Conservation (phyloP, 2,329 filamentous ascomycete species). For the Fulvia fulva region DNA sequence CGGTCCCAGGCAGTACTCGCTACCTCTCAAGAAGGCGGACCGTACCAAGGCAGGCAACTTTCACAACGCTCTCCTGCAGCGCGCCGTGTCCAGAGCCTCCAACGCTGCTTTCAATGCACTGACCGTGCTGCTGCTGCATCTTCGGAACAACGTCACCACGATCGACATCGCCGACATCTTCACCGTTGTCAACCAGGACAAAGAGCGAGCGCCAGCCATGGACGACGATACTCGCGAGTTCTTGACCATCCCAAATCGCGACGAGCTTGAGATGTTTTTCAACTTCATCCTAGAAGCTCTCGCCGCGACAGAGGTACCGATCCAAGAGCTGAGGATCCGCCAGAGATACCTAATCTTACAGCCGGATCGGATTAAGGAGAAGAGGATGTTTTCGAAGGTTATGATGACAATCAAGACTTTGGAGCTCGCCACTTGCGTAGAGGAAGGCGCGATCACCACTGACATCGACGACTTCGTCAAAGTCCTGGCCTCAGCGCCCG, state of each 20-base stretch:
- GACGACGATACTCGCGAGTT: neutral
- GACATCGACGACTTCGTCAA: neutral
- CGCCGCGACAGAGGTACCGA: neutral
- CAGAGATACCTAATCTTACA: neutral
- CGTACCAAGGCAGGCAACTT: neutral
- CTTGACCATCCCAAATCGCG: neutral
- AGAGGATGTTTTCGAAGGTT: neutral
- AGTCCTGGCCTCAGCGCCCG: neutral
- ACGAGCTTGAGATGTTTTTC: neutral
- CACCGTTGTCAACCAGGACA: neutral
- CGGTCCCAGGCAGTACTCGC: neutral
- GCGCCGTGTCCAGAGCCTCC: neutral
- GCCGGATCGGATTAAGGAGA: neutral
- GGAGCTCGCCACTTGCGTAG: neutral
- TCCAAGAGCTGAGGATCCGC: neutral
- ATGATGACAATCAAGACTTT: neutral
- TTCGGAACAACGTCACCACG: neutral
- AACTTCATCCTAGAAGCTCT: neutral
- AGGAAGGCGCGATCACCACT: neutral
- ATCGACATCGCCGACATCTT: neutral
- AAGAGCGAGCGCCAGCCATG: no score
- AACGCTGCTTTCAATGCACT: neutral
- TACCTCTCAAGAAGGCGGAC: neutral
- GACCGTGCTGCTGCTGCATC: neutral
- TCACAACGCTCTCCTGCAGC: neutral